A percentile compares a stretch with the other conserved stretches of the same genome.
Evolutionary conservation across 768 basidiomycete species (phyloP).

Genomic region (Psilocybe cubensis): DNA sequence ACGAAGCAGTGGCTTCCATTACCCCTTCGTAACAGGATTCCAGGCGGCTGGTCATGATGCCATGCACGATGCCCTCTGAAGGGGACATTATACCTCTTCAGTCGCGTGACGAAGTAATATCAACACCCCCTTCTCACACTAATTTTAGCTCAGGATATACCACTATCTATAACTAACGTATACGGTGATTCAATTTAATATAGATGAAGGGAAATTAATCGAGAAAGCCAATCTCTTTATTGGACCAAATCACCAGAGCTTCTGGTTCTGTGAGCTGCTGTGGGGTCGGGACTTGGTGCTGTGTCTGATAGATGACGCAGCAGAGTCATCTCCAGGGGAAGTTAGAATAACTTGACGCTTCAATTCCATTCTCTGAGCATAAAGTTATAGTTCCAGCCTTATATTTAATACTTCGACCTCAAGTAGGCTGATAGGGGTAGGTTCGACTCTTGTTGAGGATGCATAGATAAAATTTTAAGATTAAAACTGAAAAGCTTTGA

Average conservation of each 20-base stretch:
- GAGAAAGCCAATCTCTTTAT: slow-evolving; percentile 2
- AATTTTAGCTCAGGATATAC: slow-evolving; percentile 11
- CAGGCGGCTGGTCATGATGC: slow-evolving; percentile 45
- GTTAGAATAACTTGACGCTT: no score
- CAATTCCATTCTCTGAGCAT: no score
- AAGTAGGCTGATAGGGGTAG: no score
- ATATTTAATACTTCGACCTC: no score
- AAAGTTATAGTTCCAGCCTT: no score
- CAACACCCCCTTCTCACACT: slow-evolving; percentile 10
- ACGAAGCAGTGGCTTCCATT: slow-evolving; percentile 48
- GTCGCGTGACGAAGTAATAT: neutral
- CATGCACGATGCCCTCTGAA: neutral
- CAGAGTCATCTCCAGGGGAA: neutral
- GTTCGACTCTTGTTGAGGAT: neutral
- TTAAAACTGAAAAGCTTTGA: slow-evolving; percentile 13
- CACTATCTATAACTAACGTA: slow-evolving; percentile 5
- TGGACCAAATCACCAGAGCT: neutral
- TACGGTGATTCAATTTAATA: slow-evolving; percentile 8
- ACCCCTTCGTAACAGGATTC: slow-evolving; percentile 44
- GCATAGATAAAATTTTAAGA: neutral
- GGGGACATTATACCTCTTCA: neutral
- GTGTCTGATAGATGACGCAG: neutral
- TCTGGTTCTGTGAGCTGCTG: neutral
- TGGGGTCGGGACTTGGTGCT: neutral
- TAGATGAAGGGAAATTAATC: neutral